A percentile compares a stretch with the other conserved stretches of the same genome.
These are phyloP conservation scores for Paramecium caudatum DNA, from an alignment of 73 alveolate species.

Conservation along the genomic window DNA sequence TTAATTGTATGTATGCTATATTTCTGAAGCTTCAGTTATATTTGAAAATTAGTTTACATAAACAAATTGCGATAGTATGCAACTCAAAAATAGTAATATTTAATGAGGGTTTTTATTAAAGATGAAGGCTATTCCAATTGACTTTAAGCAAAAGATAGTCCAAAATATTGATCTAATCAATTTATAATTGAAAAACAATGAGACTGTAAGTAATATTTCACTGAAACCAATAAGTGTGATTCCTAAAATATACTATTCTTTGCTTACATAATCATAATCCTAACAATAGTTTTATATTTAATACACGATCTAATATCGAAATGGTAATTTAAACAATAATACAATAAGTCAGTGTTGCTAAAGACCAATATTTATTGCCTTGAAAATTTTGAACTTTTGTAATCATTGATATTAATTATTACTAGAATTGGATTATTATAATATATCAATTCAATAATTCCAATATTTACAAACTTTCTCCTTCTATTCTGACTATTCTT, in stretches of 20 bases:
- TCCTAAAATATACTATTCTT: slow-evolving; percentile 21
- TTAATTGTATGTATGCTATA: background rate
- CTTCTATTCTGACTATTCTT: slow-evolving; percentile 49
- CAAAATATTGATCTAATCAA: background rate
- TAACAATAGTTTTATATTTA: background rate
- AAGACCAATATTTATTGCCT: background rate
- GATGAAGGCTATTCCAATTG: background rate
- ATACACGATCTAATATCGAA: slow-evolving; percentile 9
- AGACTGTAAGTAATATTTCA: background rate
- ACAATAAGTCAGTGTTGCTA: background rate
- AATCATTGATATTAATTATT: background rate
- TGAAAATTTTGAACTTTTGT: background rate
- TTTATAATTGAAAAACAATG: background rate
- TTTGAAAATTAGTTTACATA: background rate
- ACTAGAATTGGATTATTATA: too few species aligned
- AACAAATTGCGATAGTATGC: slow-evolving; percentile 7
- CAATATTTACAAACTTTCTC: slow-evolving; percentile 32
- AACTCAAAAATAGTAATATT: background rate
- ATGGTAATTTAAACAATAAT: background rate
- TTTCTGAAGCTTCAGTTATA: background rate
- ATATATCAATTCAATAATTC: slow-evolving; percentile 7
- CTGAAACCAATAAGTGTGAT: background rate
- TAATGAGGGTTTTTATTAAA: slow-evolving; percentile 2
- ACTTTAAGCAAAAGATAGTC: background rate
- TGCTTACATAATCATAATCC: background rate